phyloP scores from a whole-genome alignment of 768 basidiomycete species.

The Leucocoprinus sp. region DNA sequence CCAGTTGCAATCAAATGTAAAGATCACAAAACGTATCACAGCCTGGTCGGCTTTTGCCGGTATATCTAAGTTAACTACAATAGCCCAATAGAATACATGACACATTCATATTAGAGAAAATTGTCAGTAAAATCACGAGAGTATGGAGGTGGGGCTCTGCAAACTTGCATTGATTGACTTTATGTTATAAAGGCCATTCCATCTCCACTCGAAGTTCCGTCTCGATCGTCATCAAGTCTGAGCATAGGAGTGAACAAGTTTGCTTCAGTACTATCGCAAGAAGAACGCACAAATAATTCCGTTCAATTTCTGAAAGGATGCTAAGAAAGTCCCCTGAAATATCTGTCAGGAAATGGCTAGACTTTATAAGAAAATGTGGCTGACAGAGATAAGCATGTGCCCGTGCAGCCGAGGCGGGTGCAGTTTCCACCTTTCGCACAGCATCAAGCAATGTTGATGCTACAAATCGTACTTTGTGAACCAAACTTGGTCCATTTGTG shows the following conservation, averaged over 20 bases:
- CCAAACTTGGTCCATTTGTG: slow-evolving; percentile 77
- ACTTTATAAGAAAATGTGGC: slow-evolving; percentile 20
- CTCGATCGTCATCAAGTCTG: slow-evolving; percentile 65
- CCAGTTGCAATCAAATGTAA: too few species aligned
- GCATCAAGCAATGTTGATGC: slow-evolving; percentile 85
- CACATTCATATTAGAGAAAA: too few species aligned
- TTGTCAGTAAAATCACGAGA: slow-evolving; percentile 1
- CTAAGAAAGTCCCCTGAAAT: slow-evolving; percentile 81
- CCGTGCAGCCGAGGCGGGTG: slow-evolving; percentile 71
- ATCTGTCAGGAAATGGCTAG: slow-evolving; percentile 10
- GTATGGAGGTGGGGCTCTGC: background rate
- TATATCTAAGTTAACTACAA: too few species aligned
- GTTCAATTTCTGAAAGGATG: slow-evolving; percentile 85
- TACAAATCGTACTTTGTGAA: slow-evolving; percentile 90
- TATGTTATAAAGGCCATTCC: slow-evolving; percentile 35
- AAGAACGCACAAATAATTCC: slow-evolving; percentile 64
- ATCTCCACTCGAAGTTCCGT: slow-evolving; percentile 51
- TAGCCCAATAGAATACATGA: slow-evolving; percentile 10
- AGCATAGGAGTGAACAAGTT: slow-evolving; percentile 7
- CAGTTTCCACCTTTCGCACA: slow-evolving; percentile 72
- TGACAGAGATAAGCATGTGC: slow-evolving; percentile 83
- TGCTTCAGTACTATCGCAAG: slow-evolving; percentile 1
- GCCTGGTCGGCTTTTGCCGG: too few species aligned
- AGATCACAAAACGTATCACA: too few species aligned
- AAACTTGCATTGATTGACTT: slow-evolving; percentile 3